These are phyloP conservation scores for Triangularia verruculosa DNA, from an alignment of 2,329 filamentous ascomycete species.

Conservation along the genomic window DNA sequence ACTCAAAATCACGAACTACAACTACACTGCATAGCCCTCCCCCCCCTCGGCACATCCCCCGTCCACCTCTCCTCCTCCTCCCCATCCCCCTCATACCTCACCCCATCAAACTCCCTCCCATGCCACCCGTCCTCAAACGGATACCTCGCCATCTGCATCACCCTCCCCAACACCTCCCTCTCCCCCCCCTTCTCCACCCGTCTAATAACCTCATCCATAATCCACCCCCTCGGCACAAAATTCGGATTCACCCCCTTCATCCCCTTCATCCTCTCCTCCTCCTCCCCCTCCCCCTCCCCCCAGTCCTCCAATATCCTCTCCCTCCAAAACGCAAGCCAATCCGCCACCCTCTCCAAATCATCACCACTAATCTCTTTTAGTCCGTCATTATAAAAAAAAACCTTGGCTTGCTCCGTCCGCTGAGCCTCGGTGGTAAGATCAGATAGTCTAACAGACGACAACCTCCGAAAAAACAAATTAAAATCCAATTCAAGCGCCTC, in stretches of 20 bases:
- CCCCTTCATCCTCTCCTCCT: constrained; percentile 61
- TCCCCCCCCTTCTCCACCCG: constrained; percentile 83
- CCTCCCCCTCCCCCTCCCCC: constrained; percentile 38
- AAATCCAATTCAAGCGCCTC: constrained; percentile 86
- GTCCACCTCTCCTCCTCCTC: constrained; percentile 80
- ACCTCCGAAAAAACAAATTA: constrained; percentile 84
- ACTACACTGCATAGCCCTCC: constrained; percentile 86
- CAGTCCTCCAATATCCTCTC: constrained; percentile 69
- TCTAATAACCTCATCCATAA: constrained; percentile 88
- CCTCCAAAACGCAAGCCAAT: constrained; percentile 81
- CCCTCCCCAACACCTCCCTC: constrained; percentile 68
- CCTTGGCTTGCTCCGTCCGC: constrained; percentile 60
- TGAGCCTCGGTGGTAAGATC: constrained; percentile 64
- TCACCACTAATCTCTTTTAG: constrained; percentile 52
- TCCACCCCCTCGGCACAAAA: constrained; percentile 87
- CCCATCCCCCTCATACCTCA: constrained; percentile 51
- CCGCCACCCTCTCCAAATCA: constrained; percentile 64
- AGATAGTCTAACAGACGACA: constrained; percentile 61
- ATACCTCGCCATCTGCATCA: constrained; percentile 79
- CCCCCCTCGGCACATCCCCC: constrained; percentile 75
- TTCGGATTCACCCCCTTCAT: constrained; percentile 93
- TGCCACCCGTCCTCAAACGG: constrained; percentile 82
- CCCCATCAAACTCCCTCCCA: constrained; percentile 42
- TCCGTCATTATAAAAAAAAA: constrained; percentile 80
- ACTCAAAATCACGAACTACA: too few relatives aligned